Evolutionary conservation across 495 filamentous ascomycete species (phyloP).

Genomic region (Thermochaetoides thermophila): DNA sequence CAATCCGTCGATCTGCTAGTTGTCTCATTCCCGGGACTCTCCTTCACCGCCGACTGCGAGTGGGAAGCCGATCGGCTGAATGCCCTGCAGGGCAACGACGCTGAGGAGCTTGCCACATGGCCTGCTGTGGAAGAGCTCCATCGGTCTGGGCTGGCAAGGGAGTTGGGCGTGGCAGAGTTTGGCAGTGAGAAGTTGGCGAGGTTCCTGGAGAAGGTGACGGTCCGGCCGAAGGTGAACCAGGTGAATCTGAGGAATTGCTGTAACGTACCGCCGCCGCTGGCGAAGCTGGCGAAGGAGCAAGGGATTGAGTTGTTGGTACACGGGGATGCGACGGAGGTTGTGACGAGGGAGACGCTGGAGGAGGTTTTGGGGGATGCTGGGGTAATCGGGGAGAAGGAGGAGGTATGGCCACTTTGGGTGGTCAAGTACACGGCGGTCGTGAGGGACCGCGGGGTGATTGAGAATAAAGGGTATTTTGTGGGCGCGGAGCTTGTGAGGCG

Average conservation of each 20-base stretch:
- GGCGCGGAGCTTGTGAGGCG: slow-evolving; percentile 57
- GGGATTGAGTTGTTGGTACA: slow-evolving; percentile 83
- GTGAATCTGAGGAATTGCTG: slow-evolving; percentile 97
- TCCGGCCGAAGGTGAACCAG: slow-evolving; percentile 80
- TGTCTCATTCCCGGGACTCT: slow-evolving; percentile 81
- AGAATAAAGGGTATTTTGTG: slow-evolving; percentile 96
- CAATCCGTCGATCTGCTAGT: slow-evolving; percentile 75
- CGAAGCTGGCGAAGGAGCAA: slow-evolving; percentile 69
- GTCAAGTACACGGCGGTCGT: slow-evolving; percentile 98
- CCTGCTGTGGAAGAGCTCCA: slow-evolving; percentile 62
- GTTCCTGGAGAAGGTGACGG: slow-evolving; percentile 39
- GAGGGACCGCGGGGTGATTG: slow-evolving; percentile 86
- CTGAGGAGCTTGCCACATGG: slow-evolving; percentile 52
- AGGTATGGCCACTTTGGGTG: slow-evolving; percentile 82
- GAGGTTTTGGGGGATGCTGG: slow-evolving; percentile 70
- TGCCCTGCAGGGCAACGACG: slow-evolving; percentile 43
- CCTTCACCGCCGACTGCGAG: slow-evolving; percentile 86
- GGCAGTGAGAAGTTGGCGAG: slow-evolving; percentile 61
- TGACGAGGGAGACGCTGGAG: slow-evolving; percentile 68
- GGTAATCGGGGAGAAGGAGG: slow-evolving; percentile 52
- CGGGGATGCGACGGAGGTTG: slow-evolving; percentile 82
- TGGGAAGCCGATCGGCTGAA: slow-evolving; percentile 54
- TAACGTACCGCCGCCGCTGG: slow-evolving; percentile 79
- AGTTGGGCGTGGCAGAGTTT: slow-evolving; percentile 81
- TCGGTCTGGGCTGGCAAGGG: slow-evolving; percentile 49